Evolutionary conservation across 768 basidiomycete genomes (phyloP).

Genomic region (Tylopilus subfusipes): DNA sequence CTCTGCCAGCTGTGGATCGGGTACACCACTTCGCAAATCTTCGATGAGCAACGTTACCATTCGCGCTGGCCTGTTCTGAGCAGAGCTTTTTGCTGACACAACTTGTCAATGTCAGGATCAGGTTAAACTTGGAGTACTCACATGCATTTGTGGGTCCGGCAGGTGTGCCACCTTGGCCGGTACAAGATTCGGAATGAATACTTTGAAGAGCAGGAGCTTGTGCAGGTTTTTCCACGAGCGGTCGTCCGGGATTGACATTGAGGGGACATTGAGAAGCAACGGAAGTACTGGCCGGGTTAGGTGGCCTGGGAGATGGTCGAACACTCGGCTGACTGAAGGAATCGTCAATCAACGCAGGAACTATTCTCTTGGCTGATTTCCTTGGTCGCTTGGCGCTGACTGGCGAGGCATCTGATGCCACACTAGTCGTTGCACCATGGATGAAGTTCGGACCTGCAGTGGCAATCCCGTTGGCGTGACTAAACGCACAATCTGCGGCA

Average conservation of each 20-base stretch:
- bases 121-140: conserved; percentile 14
- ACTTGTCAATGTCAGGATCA: conserved; percentile 5
- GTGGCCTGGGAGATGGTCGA: conserved; percentile 10
- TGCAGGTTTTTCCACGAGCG: neutral
- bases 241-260: neutral
- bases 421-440: neutral
- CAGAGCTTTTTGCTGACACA: conserved; percentile 12
- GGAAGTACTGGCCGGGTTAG: neutral
- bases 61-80: conserved; percentile 31
- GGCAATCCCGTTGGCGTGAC: conserved; percentile 3
- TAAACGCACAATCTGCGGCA: neutral
- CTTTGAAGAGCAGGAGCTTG: neutral
- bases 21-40: conserved; percentile 50
- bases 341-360: neutral
- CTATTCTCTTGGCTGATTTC: conserved; percentile 12
- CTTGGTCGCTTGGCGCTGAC: conserved; percentile 10
- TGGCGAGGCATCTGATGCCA: neutral
- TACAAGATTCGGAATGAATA: neutral
- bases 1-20: conserved; percentile 62
- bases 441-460: conserved; percentile 1
- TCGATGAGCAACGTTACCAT: conserved; percentile 68
- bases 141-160: conserved; percentile 35
- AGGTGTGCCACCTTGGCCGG: conserved; percentile 3
- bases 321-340: neutral
- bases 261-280: conserved; percentile 5